Base-by-base conservation (phyloP, 768 basidiomycete species). In the Serendipita sp. region DNA sequence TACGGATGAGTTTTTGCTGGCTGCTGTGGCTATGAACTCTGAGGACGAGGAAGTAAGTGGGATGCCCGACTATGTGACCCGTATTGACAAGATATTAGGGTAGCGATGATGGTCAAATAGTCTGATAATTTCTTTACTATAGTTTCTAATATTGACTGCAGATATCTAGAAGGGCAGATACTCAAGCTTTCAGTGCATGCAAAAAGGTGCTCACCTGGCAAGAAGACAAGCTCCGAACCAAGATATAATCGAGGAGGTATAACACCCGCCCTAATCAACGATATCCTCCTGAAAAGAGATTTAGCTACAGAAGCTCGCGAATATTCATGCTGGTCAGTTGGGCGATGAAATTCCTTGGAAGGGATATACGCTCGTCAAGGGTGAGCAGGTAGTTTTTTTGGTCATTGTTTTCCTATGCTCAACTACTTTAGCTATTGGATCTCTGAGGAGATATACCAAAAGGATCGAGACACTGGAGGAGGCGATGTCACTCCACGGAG, bases 111-210 rank as follows among this genome's bases (percentile, higher is more conserved):
- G 28, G 32, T 10, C 56, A 28, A 3, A 30, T 4, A 35, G 54
- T 32, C 18, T 3, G 32, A 37, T 24, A 15, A 38, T 41, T 38
- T 41, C 41, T 35, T 35, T 60, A 3, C 38, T 41, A 3, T 58
- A 44, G n/a, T 32, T 11, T 37, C 65, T 41, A 24, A 24, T 18
- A 51, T 53, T 60, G 3, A 60, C 35, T 37, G 5, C 56, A 24
- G 15, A 32, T 60, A 10, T 8, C 48, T 24, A 5, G 10, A 32
- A 24, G 24, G 18, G 16, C 56, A 60, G n/a, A 35, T 60, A 37
- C 3, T 63, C 88, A 85, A 82, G 82, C n/a, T 90, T 82, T 73
- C 74, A 81, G 13, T 87, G 86, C 70, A 86, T 90, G 67, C 74
- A 74, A 15, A 80, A 79, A 68, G 75, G 76, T 32, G 69, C 66